Evolutionary conservation across 139 green algal species (phyloP), one percentile per base, ranked within the genome.

Genomic region (Haematococcus lacustris): DNA sequence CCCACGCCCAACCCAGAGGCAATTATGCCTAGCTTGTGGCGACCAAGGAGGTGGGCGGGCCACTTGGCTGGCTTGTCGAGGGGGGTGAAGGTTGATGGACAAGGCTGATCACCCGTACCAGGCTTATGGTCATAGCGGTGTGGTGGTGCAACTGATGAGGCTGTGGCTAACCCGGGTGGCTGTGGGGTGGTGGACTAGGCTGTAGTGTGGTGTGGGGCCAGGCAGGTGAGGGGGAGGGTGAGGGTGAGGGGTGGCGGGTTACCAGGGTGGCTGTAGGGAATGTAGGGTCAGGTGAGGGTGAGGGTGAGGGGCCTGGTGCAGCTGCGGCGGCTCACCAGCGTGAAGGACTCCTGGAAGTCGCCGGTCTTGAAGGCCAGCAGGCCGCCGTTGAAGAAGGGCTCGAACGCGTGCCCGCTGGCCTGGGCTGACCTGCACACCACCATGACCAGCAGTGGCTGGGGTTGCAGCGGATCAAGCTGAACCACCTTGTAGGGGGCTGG

Each of bases 331-430:
- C 40, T 28, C 66, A 86, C 80, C 73, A 79, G 74, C 30, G 79
- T 78, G 53, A 81, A 85, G 34, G 67, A 73, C 33, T 87, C 79
- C 75, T 92, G 79, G 68, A 92, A 81, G 47, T 93, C 86, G 26
- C 90, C 88, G 2, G 53, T 32, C 69, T 86, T 83, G 75, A 87
- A 87, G 0, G 87, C 80, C 33, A 88, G 71, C 75, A 93, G 74
- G n/a, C 85, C 88, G 21, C 71, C 80, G 74, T 95, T 95, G 80
- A 83, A 95, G 69, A 78, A 82, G 32, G 85, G 71, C 83, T 95
- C 90, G 76, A 88, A 91, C 33, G 86, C 69, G 68, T 64, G 53
- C 23, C 53, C 53, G 53, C 53, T 30, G 13, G 53, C 17, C 53
- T 64, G 53, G 17, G 53, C 53, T 9, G 53, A 23, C 53, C 53